These are phyloP conservation scores for Hanseniaspora vineae DNA, from an alignment of 805 yeast species.

Conservation along the genomic window DNA sequence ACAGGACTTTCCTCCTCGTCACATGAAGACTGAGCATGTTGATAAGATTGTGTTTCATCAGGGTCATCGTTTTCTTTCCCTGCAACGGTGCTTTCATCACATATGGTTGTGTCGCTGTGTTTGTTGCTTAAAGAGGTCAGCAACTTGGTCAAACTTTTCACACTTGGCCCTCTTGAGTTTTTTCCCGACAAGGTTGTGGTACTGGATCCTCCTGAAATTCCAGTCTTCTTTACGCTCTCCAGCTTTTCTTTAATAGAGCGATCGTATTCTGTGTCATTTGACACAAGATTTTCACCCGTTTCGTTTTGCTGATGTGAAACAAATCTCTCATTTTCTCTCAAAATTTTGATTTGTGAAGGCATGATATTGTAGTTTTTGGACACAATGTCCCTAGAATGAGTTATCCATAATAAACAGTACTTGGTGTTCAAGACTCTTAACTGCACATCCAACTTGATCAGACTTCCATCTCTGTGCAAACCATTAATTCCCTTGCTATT, in stretches of 20 bases:
- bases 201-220: conserved; percentile 6
- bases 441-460: conserved; percentile 63
- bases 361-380: conserved; percentile 22
- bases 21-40: too few species aligned
- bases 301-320: conserved; percentile 11
- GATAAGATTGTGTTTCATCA: too few species aligned
- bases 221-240: conserved; percentile 3
- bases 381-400: conserved; percentile 50
- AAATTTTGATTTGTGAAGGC: conserved; percentile 28
- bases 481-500: conserved; percentile 59
- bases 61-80: too few species aligned
- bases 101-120: too few species aligned
- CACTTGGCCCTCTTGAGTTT: neutral
- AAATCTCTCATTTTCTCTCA: conserved; percentile 25
- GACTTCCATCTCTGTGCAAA: conserved; percentile 54
- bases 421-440: conserved; percentile 52
- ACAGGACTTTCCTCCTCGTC: conserved; percentile 9
- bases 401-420: conserved; percentile 67
- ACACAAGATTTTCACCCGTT: conserved; percentile 6
- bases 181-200: neutral
- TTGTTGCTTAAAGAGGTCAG: too few species aligned
- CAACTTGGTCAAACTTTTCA: neutral
- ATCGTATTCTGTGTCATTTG: conserved; percentile 8
- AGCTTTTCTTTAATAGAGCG: neutral
- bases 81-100: too few species aligned